Evolutionary conservation across 352 stramenopile genomes (phyloP), one percentile per base, ranked within the genome.

Genomic region (Achlya hypogyna): DNA sequence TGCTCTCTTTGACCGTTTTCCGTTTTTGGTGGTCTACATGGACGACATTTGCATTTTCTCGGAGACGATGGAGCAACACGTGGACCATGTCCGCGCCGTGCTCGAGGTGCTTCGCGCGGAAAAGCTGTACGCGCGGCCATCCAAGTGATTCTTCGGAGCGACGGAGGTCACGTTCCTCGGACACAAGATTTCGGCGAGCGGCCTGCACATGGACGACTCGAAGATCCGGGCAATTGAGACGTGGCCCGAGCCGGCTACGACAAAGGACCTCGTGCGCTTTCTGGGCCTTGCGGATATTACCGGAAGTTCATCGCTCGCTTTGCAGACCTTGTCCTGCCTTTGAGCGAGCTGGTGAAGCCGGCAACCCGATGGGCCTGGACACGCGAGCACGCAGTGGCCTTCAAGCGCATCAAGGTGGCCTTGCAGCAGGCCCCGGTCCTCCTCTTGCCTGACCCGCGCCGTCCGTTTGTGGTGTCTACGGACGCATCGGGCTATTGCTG

Each of bases 401-500:
- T 72, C 35, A 62, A 52, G 4, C 12, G 34, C 1, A 47, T 75
- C 32, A 75, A 73, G 53, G 16, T 23, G 2, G 53, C 59, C n/a
- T 35, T 78, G 20, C 65, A 79, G 67, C 8, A 71, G 25, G 54
- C 67, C 2, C 64, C 65, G 2, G 65, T 81, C 0, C 64, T 81
- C 4, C 49, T 66, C 16, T 60, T 75, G 5, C 69, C 71, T 5
- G 68, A 75, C 28, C 65, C 71, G 32, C 51, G 47, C 3, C 25
- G 51, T n/a, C 51, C 0, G 6, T 82, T 78, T 20, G 53, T 78
- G 18, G 62, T 78, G 0, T 78, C 67, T 2, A 78, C 65, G 0
- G 75, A 82, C 31, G 69, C 72, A 0, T 76, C 63, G 18, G 58
- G 2, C 8, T 60, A 71, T 63, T 71, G 66, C 43, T 31, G 53